These are phyloP conservation scores for Globisporangium cystogenes DNA, from an alignment of 352 stramenopile genomes.

Conservation along the genomic window DNA sequence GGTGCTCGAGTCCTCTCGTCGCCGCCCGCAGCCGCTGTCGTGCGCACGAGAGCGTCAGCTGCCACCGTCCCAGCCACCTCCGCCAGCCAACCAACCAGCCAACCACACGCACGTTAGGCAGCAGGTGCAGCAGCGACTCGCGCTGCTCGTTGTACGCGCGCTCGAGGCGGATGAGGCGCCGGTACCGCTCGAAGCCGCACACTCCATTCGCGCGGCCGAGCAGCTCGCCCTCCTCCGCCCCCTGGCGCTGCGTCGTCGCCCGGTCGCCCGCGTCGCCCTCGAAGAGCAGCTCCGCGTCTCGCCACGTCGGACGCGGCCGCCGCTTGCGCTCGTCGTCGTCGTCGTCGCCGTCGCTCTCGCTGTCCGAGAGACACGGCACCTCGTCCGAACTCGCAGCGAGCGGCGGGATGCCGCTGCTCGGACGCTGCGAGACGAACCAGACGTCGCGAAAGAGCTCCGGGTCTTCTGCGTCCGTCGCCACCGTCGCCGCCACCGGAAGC, in stretches of 20 bases:
- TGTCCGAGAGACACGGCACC: slow-evolving; percentile 62
- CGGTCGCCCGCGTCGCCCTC: neutral
- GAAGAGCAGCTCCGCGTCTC: slow-evolving; percentile 27
- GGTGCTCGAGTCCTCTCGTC: slow-evolving; percentile 27
- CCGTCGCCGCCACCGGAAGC: neutral
- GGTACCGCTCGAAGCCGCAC: slow-evolving; percentile 48
- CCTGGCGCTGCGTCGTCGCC: neutral
- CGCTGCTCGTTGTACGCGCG: slow-evolving; percentile 44
- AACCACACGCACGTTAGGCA: slow-evolving; percentile 46
- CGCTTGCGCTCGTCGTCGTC: slow-evolving; percentile 10
- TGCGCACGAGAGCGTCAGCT: neutral
- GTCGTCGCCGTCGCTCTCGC: slow-evolving; percentile 70
- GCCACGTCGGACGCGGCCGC: slow-evolving; percentile 13
- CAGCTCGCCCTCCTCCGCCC: slow-evolving; percentile 29
- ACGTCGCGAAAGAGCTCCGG: slow-evolving; percentile 23
- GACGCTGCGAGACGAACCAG: slow-evolving; percentile 32
- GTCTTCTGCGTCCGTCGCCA: neutral
- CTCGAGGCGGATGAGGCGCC: slow-evolving; percentile 53
- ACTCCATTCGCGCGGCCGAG: slow-evolving; percentile 27
- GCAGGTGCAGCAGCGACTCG: slow-evolving; percentile 34
- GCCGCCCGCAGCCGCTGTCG: slow-evolving; percentile 32
- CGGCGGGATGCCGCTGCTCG: slow-evolving; percentile 20
- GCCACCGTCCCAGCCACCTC: too few species aligned
- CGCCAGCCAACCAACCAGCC: too few species aligned
- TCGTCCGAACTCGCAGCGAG: slow-evolving; percentile 29